A percentile compares a stretch with the other conserved stretches of the same genome.
Evolutionary conservation across 176 grass and related monocot species (phyloP).

Genomic region (Alopecurus myosuroides): DNA sequence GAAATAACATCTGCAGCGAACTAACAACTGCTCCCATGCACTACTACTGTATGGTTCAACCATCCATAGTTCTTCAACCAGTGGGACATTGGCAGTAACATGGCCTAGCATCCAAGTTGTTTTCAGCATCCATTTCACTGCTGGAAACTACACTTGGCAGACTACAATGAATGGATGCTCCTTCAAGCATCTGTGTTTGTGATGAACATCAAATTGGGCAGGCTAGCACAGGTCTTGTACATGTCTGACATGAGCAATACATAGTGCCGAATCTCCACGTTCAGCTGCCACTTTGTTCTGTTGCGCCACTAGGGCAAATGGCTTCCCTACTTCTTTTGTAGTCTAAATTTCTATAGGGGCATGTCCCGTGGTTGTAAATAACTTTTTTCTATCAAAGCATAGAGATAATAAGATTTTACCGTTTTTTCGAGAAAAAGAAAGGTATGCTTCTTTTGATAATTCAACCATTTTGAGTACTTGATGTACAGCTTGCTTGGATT

Average conservation of each 20-base stretch:
- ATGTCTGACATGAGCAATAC: background rate
- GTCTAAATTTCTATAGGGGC: background rate
- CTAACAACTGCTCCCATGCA: background rate
- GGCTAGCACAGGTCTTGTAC: background rate
- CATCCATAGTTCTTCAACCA: background rate
- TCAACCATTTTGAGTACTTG: background rate
- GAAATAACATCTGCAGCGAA: background rate
- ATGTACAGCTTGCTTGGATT: background rate
- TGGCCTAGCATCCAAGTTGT: background rate
- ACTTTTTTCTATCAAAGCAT: background rate
- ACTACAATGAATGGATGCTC: background rate
- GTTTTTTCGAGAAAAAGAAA: background rate
- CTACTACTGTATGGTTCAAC: background rate
- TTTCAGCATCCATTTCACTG: background rate
- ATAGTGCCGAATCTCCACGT: background rate
- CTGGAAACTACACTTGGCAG: background rate
- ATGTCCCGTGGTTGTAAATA: background rate
- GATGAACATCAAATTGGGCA: background rate
- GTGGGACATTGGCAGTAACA: background rate
- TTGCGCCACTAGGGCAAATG: background rate
- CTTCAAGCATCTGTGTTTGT: background rate
- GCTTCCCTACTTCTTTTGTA: background rate
- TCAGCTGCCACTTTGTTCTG: background rate
- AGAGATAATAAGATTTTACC: background rate
- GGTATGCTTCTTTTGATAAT: background rate